Base-by-base conservation (phyloP, 192 early-diverging fungal genomes). In the Oehlia diaphana region DNA sequence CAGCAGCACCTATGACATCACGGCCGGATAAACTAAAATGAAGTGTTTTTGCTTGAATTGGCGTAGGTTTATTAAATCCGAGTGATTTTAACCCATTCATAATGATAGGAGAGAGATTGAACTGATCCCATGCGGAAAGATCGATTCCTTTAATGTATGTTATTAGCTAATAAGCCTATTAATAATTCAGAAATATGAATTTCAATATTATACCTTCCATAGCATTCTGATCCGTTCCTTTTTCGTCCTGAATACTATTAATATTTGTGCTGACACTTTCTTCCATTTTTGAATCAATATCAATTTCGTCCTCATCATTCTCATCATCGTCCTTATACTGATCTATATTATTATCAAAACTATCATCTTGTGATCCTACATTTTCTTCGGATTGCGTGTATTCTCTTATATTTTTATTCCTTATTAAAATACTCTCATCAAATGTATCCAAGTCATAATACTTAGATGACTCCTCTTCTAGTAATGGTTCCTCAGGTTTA, bases 1-100 rank as follows among this genome's bases (percentile, higher is more conserved):
- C 95, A 2, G 97, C 96, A 10, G 94, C 94, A 26, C 97, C 97
- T 44, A 99, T 91, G 37, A 98, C 87, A 79, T 99, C 91, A n/a
- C 90, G 90, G 33, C 88, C 91, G n/a, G 73, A 72, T n/a, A 97
- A 81, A 3, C 93, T 90, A n/a, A 87, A 47, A 50, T 90, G 88
- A 26, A 99, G 83, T 2, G 93, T 87, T 74, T 93, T 83, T 37
- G 89, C 83, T 86, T 99, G 97, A 83, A 99, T 99, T 31, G 92
- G 92, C 0, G 96, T 97, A 1, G 97, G 97, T 26, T 84, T 78
- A 8, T 82, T 73, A 75, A 97, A 99, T 33, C 91, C 87, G 7
- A 92, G 88, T 31, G 92, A 88, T 67, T 87, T 87, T 44, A 99
- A 88, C 0, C 88, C 95, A 44, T 92, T 85, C 37, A 91, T 82